Conservation (phyloP, 176 grass and related monocot species). For the Dactylis glomerata region DNA sequence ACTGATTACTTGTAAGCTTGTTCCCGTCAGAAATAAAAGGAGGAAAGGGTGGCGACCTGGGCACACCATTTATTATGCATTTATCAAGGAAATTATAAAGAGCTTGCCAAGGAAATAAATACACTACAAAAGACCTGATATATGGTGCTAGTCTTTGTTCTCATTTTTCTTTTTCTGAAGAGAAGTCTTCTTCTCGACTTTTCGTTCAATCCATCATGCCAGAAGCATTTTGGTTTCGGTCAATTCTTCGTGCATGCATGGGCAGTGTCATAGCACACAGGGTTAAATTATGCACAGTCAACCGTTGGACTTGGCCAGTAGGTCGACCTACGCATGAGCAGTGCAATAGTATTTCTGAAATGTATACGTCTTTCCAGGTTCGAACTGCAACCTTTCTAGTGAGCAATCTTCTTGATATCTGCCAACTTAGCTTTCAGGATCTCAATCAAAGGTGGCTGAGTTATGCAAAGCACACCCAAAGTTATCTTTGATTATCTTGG, state of each 20-base stretch:
- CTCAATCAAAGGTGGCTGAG: not conserved
- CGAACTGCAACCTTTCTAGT: too few species aligned
- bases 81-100: conserved; percentile 5
- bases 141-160: not conserved
- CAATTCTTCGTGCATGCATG: not conserved
- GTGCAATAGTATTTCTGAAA: not conserved
- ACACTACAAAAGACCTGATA: not conserved
- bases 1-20: not conserved
- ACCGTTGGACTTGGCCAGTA: not conserved
- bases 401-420: not conserved
- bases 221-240: not conserved
- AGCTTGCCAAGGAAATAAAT: not conserved
- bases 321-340: not conserved
- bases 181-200: not conserved
- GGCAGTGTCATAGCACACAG: not conserved
- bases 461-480: not conserved
- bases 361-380: not conserved
- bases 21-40: not conserved
- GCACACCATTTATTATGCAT: not conserved
- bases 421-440: not conserved
- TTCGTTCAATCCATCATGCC: not conserved
- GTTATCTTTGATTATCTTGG: not conserved
- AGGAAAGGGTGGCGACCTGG: not conserved
- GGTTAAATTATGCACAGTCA: conserved; percentile 18
- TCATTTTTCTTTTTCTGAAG: not conserved